Evolutionary conservation across 768 basidiomycete genomes (phyloP), one percentile per base, ranked within the genome.

Genomic region (Paxillus rubicundulus): DNA sequence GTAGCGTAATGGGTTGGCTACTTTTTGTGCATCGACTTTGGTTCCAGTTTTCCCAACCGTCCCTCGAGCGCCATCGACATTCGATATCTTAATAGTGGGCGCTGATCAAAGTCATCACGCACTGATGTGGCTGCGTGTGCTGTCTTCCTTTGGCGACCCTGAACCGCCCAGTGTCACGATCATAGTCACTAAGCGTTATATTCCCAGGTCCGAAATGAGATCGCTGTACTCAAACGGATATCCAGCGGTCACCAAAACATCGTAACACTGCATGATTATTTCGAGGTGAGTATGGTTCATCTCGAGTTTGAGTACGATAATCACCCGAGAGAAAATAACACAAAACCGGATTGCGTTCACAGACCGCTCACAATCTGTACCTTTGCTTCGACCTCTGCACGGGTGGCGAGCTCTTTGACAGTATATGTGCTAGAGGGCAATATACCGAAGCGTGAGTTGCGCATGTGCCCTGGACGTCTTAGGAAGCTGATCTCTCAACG

Each of bases 371-470:
- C 71, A 97, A 96, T 63, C 80, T 97, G 43, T 93, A 98, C 71
- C 87, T 98, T 50, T 86, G 86, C 60, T 97, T 97, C 71, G 96
- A 98, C 72, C 83, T 98, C 9, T 98, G 96, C 75, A 94, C 91
- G 2, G 94, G 95, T 47, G 95, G 96, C 40, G 96, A 99, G 71
- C 84, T 99, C n/a, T 98, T 99, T 63, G 96, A 99, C 70, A 82
- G 96, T 45, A 98, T 99, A 76, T 98, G 96, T 65, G 92, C 93
- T 28, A 92, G 94, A 70, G 94, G 93, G 47, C 92, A 92, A 67
- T 98, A 97, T 70, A 94, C 92, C 65, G 96, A 99, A 73, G 85
- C 84, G 91, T 92, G 58, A 61, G 85, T 73, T 4, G 12, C 38
- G 50, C 24, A 39, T 30, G 24, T 33, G 42, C 34, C 38, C 27